A percentile compares a stretch with the other conserved stretches of the same genome.
Conservation (phyloP, 2,329 filamentous ascomycete genomes). For the Fusarium nanum region DNA sequence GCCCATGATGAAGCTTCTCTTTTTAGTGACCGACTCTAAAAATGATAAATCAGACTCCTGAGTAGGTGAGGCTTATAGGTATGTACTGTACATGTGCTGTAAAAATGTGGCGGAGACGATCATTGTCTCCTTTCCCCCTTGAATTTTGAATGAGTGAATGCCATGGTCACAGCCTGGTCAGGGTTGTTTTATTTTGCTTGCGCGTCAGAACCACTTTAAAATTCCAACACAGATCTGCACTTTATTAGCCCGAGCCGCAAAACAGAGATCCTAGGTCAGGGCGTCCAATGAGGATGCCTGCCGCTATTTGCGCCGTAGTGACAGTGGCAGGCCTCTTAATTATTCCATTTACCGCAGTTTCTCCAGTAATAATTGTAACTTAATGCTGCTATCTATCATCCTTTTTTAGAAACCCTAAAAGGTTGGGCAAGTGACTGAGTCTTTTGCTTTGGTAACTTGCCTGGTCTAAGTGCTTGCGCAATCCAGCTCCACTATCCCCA, state of each 20-base stretch:
- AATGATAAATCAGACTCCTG: slow-evolving; percentile 9
- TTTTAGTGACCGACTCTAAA: slow-evolving; percentile 3
- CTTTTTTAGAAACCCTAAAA: slow-evolving; percentile 26
- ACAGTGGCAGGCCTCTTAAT: background rate
- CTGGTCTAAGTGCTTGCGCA: slow-evolving; percentile 29
- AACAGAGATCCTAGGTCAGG: slow-evolving; percentile 17
- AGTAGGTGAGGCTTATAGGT: background rate
- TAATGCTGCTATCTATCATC: background rate
- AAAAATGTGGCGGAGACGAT: slow-evolving; percentile 5
- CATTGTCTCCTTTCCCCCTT: slow-evolving; percentile 8
- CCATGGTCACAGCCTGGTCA: slow-evolving; percentile 21
- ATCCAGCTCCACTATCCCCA: slow-evolving; percentile 33
- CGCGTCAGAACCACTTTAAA: slow-evolving; percentile 34
- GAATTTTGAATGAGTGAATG: slow-evolving; percentile 1
- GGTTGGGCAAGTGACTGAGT: background rate
- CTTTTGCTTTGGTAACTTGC: slow-evolving; percentile 21
- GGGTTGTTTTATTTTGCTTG: slow-evolving; percentile 32
- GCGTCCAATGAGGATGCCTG: slow-evolving; percentile 1
- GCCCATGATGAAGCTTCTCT: background rate
- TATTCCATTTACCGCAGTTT: slow-evolving; percentile 7
- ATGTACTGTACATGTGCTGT: background rate
- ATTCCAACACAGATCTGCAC: slow-evolving; percentile 31
- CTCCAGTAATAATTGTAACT: slow-evolving; percentile 8
- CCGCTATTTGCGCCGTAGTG: slow-evolving; percentile 16
- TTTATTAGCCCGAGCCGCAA: slow-evolving; percentile 31